Conservation (phyloP, 2,329 filamentous ascomycete species). For the Myriosclerotinia duriaeana region DNA sequence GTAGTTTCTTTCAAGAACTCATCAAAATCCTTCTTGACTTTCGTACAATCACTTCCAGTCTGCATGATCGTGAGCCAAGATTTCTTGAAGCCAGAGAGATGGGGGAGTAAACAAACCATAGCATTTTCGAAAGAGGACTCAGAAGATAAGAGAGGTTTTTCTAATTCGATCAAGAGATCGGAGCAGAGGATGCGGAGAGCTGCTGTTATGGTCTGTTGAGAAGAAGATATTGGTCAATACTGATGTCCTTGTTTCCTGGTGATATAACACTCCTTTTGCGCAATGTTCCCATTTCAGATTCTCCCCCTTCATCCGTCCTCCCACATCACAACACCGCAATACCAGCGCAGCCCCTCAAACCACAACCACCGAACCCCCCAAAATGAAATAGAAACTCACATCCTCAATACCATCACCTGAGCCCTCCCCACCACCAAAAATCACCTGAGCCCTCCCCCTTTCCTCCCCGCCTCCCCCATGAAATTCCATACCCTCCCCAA, state of each 20-base stretch:
- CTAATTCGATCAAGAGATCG: conserved; percentile 31
- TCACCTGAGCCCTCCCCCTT: neutral
- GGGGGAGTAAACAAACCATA: neutral
- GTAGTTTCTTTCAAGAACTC: conserved; percentile 35
- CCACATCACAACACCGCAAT: neutral
- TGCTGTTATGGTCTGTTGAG: conserved; percentile 30
- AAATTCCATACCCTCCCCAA: neutral
- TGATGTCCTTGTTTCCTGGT: neutral
- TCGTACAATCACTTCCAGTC: conserved; percentile 23
- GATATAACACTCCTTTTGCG: conserved; percentile 16
- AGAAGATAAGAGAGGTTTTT: conserved; percentile 30
- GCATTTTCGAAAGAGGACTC: neutral
- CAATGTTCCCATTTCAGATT: neutral
- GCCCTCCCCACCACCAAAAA: conserved; percentile 6
- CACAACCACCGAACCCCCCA: neutral
- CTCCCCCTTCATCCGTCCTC: neutral
- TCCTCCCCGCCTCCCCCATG: neutral
- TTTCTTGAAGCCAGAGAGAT: neutral
- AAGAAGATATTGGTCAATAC: neutral
- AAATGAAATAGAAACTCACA: conserved; percentile 13
- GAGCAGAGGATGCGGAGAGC: conserved; percentile 32
- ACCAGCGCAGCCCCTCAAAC: neutral
- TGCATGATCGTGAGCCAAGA: conserved; percentile 5
- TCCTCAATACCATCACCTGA: conserved; percentile 12
- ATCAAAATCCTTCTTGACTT: conserved; percentile 34